Percentiles rank a stretch among this genome's conserved stretches.
phyloP scores from a whole-genome alignment of 768 basidiomycete genomes.

The Lentinus brumalis region DNA sequence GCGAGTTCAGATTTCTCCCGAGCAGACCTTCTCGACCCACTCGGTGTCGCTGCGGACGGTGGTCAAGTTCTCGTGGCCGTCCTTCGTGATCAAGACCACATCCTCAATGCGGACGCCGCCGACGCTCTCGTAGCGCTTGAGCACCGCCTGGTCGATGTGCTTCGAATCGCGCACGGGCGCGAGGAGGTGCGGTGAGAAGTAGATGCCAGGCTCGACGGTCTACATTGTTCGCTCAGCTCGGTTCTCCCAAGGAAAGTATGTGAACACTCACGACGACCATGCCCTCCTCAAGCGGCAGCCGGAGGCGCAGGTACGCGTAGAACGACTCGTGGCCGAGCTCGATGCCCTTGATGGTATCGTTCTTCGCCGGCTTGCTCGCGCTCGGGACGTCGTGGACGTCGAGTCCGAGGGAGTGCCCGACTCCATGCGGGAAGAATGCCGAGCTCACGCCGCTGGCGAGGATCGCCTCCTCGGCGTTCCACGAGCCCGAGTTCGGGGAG shows the following conservation, averaged over 20 bases:
- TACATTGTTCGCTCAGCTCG: constrained; percentile 31
- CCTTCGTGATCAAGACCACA: constrained; percentile 74
- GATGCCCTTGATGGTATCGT: constrained; percentile 47
- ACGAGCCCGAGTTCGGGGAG: constrained; percentile 49
- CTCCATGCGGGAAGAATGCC: constrained; percentile 94
- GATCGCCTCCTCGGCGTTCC: constrained; percentile 68
- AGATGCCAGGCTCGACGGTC: constrained; percentile 91
- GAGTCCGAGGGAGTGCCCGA: constrained; percentile 88
- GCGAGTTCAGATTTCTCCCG: constrained; percentile 53
- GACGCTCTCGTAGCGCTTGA: constrained; percentile 74
- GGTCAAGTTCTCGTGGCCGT: constrained; percentile 83
- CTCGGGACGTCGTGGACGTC: constrained; percentile 93
- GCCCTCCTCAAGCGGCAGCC: constrained; percentile 69
- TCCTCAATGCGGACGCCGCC: constrained; percentile 97
- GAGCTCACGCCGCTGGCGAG: constrained; percentile 74
- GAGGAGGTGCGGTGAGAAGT: constrained; percentile 83
- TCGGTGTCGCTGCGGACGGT: constrained; percentile 79
- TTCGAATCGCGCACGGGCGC: constrained; percentile 60
- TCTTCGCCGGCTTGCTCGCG: constrained; percentile 69
- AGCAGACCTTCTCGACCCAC: constrained; percentile 83
- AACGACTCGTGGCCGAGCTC: constrained; percentile 56
- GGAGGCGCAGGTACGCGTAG: constrained; percentile 78
- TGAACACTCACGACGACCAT: constrained; percentile 80
- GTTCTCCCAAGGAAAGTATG: not conserved
- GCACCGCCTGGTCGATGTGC: constrained; percentile 68